Evolutionary conservation across 148 eudicot species (phyloP), one percentile per base, ranked within the genome.

Genomic region (Persicaria tinctoria): DNA sequence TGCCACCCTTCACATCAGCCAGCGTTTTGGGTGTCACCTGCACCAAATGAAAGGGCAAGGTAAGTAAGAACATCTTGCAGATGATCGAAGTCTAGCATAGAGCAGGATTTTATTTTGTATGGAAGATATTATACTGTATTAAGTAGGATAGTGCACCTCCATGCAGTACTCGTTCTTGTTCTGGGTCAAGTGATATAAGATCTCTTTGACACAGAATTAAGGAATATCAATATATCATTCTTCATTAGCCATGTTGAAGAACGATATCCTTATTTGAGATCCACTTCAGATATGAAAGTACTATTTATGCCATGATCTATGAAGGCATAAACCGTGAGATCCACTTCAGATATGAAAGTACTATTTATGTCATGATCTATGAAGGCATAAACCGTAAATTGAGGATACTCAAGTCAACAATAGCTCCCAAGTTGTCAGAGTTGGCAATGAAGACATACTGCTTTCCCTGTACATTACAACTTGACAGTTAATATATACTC

Each of bases 1-100:
- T 93, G 53, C 98, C 98, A 72, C 98, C 98, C 83, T 93, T 93
- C 60, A 93, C 98, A 87, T 93, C 98, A 84, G 98, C 98, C 76
- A 91, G 84, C 70, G 98, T 93, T 83, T 93, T 93, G 51, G 98
- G 98, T 23, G 98, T 93, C 79, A 93, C 98, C 97, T 92, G 51
- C 51, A 66, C 27, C 27, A 14, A 18, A 66, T 66, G 41, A 53
- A 53, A 16, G 57, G 11, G 57, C 4, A 53, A 53, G n/a, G n/a
- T 2, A 53, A 53, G n/a, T 53, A 10, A 32, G 41, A 32, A 32
- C 41, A 32, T 32, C 41, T 32, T 32, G 3, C 57, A 53, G 57
- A 32, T 1, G 70, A 18, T 32, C 4, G 3, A 14, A 17, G 27
- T 66, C 32, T 4, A 66, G 6, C 5, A 18, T 17, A 66, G 70